Percentiles rank a stretch among this genome's conserved stretches.
phyloP scores from a whole-genome alignment of 805 yeast genomes.

The Barnettozyma vustinii region DNA sequence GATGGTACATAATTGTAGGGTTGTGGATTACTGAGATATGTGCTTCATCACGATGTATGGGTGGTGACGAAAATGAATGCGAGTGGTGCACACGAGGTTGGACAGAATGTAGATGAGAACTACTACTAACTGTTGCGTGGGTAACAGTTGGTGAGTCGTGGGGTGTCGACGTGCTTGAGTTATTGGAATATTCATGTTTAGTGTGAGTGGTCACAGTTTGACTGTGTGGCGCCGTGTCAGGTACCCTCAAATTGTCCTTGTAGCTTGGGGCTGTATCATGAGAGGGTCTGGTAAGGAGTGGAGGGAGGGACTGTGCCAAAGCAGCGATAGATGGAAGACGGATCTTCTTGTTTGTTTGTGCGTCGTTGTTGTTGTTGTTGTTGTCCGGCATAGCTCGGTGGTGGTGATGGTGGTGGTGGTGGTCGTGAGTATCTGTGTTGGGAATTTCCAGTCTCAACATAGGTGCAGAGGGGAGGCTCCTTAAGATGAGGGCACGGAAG shows the following conservation, averaged over 20 bases:
- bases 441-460: not conserved
- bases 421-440: not conserved
- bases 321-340: slow-evolving; percentile 7
- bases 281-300: not conserved
- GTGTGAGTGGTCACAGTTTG: not conserved
- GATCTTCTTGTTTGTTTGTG: not conserved
- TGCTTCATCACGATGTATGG: not conserved
- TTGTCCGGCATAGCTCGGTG: not conserved
- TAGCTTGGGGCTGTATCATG: not conserved
- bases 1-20: not conserved
- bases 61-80: not conserved
- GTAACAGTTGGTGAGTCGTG: not conserved
- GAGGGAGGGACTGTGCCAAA: slow-evolving; percentile 4
- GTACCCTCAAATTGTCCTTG: not conserved
- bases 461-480: not conserved
- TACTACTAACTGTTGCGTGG: not conserved
- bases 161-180: not conserved
- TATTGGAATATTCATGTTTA: not conserved
- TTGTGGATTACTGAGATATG: not conserved
- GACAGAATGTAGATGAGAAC: not conserved
- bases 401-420: not conserved
- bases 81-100: not conserved
- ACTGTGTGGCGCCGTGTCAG: not conserved
- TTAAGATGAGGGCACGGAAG: not conserved
- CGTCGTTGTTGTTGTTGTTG: not conserved